Conservation (phyloP, 768 basidiomycete genomes). For the Mycena indigotica region DNA sequence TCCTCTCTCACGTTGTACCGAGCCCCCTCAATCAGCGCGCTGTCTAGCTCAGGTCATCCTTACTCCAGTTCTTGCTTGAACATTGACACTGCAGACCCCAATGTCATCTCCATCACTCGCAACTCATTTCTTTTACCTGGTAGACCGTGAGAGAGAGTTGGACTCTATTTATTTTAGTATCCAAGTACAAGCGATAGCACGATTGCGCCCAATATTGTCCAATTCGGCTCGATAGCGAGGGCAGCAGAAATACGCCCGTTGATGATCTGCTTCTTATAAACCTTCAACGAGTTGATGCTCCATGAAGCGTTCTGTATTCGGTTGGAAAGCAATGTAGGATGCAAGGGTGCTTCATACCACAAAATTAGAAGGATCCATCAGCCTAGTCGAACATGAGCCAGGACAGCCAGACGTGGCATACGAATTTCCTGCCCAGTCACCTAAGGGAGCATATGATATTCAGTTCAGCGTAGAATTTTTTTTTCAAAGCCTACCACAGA, state of each 20-base stretch:
- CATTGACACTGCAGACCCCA: too few relatives aligned
- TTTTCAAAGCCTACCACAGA: slow-evolving; percentile 58
- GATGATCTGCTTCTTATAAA: slow-evolving; percentile 63
- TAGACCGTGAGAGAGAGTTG: not conserved
- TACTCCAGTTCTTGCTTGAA: not conserved
- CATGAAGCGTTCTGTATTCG: slow-evolving; percentile 71
- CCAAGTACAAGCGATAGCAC: not conserved
- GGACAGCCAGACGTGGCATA: slow-evolving; percentile 75
- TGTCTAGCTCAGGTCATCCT: not conserved
- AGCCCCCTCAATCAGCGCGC: not conserved
- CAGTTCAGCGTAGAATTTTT: not conserved
- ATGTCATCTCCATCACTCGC: not conserved
- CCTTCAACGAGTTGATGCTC: slow-evolving; percentile 78
- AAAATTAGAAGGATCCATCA: slow-evolving; percentile 74
- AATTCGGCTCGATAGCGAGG: too few relatives aligned
- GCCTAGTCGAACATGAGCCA: slow-evolving; percentile 63
- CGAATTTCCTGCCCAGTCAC: slow-evolving; percentile 85
- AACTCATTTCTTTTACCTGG: not conserved
- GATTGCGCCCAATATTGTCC: too few relatives aligned
- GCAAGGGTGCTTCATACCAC: slow-evolving; percentile 46
- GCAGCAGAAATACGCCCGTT: slow-evolving; percentile 26
- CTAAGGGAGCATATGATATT: slow-evolving; percentile 34
- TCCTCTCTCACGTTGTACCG: slow-evolving; percentile 13
- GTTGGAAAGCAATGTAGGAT: slow-evolving; percentile 7
- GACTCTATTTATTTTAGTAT: not conserved